These are phyloP conservation scores for Gymnopus androsaceus DNA, from an alignment of 1,284 basidiomycete genomes.

Conservation along the genomic window DNA sequence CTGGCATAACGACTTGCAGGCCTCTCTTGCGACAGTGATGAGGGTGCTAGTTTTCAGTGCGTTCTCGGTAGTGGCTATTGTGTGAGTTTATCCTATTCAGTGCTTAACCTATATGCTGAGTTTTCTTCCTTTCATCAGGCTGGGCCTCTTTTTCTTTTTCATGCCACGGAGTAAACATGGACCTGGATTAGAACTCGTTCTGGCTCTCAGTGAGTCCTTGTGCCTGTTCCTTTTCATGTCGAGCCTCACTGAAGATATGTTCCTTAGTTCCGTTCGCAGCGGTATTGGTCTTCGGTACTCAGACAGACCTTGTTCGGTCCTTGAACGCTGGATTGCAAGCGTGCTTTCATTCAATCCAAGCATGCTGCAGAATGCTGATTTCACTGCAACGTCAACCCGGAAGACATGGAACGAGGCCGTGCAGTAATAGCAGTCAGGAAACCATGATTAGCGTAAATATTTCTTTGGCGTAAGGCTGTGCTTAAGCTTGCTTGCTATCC, in stretches of 20 bases:
- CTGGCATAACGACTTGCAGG: background rate
- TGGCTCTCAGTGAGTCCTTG: slow-evolving; percentile 10
- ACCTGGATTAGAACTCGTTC: slow-evolving; percentile 7
- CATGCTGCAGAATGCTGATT: background rate
- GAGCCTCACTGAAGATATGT: background rate
- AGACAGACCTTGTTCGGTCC: slow-evolving; percentile 10
- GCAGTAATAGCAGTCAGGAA: background rate
- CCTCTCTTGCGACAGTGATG: slow-evolving; percentile 4
- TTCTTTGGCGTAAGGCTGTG: too few species aligned
- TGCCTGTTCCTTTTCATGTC: background rate
- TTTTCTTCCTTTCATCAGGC: background rate
- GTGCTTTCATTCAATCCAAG: background rate
- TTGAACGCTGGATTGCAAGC: slow-evolving; percentile 1
- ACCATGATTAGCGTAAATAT: background rate
- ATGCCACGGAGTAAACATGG: slow-evolving; percentile 7
- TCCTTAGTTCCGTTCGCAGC: slow-evolving; percentile 15
- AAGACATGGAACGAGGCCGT: background rate
- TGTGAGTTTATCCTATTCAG: too few species aligned
- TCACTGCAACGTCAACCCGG: too few species aligned
- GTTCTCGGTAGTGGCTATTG: slow-evolving; percentile 10
- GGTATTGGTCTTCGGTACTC: slow-evolving; percentile 15
- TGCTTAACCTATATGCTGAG: too few species aligned
- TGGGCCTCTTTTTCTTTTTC: slow-evolving; percentile 17
- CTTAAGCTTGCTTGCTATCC: too few species aligned
- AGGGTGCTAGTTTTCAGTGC: slow-evolving; percentile 14